A percentile compares a stretch with the other conserved stretches of the same genome.
Evolutionary conservation across 2,329 filamentous ascomycete species (phyloP).

Genomic region (Ophiosphaerella herpotricha): DNA sequence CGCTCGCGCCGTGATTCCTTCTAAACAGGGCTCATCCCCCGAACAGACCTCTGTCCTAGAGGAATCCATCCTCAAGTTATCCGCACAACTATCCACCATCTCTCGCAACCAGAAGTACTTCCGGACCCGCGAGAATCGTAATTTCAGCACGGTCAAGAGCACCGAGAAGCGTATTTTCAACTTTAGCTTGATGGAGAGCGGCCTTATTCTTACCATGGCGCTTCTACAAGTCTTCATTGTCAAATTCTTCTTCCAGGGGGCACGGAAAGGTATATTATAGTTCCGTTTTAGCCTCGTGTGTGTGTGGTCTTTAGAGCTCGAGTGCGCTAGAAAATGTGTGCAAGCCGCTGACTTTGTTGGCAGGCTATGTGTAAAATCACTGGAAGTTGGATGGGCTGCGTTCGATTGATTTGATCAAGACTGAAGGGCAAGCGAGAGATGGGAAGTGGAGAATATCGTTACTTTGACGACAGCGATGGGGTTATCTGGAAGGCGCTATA

Average conservation of each 20-base stretch:
- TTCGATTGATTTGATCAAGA: too few relatives aligned
- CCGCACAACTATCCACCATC: conserved; percentile 89
- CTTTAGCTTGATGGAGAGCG: conserved; percentile 91
- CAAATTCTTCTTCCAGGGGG: conserved; percentile 96
- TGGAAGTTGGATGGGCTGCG: not conserved
- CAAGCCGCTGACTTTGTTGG: conserved; percentile 24
- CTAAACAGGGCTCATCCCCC: conserved; percentile 83
- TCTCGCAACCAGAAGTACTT: conserved; percentile 99
- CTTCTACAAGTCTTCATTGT: conserved; percentile 96
- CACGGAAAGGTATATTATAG: conserved; percentile 61
- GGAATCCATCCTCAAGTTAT: conserved; percentile 94
- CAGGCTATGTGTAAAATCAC: conserved; percentile 26
- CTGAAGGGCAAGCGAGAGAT: too few relatives aligned
- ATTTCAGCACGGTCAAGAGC: conserved; percentile 96
- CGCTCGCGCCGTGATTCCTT: conserved; percentile 74
- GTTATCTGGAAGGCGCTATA: not conserved
- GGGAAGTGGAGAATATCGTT: not conserved
- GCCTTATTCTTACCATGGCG: conserved; percentile 93
- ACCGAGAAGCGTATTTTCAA: conserved; percentile 97
- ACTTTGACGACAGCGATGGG: not conserved
- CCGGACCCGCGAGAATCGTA: conserved; percentile 96
- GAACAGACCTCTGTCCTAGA: conserved; percentile 90
- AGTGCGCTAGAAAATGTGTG: not conserved
- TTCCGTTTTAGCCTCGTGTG: not conserved
- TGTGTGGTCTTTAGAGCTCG: too few relatives aligned